Base-by-base conservation (phyloP, 306 rosid species). In the Betula pendula region DNA sequence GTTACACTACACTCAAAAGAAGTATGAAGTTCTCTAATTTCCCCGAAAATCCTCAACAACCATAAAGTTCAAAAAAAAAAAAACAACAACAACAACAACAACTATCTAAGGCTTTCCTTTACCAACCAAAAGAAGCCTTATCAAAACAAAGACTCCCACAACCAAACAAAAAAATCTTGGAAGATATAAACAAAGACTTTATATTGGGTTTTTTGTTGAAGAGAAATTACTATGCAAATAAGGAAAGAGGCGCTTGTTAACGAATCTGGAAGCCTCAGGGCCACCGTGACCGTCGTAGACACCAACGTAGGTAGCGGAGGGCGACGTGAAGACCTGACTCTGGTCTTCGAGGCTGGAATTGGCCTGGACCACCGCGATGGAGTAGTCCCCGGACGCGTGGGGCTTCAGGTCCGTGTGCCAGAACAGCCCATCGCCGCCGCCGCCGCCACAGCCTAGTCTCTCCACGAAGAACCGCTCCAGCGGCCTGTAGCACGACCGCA, bases 211-310 rank as follows among this genome's bases (percentile, higher is more conserved):
- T 38, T 38, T 38, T 11, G 1, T 2, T 29, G 2, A 5, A n/a
- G 50, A 49, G 38, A 49, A 63, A n/a, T n/a, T 84, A 95, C 99
- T 86, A 22, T 88, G 92, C 48, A 95, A 78, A 78, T 75, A 85
- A 42, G 96, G 88, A 75, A 95, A 88, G 19, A 95, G 88, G 68
- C 84, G 95, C 25, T 80, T 88, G 77, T 92, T 92, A 74, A 92
- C 90, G 77, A 95, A 95, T 81, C 96, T 79, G 62, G 99, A 90
- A 85, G 99, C 99, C 85, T 95, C 93, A 1, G 98, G 97, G 0
- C 99, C 99, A 44, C 99, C 99, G 43, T 95, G 99, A 62, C 99
- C 99, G 71, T 95, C 99, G 29, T 86, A 95, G 24, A 95, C 97
- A 19, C 99, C 99, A 56, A 95, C 84, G 58, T 85, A 95, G 17